Conservation (phyloP, 352 stramenopile genomes). For the Phytophthora ramorum region DNA sequence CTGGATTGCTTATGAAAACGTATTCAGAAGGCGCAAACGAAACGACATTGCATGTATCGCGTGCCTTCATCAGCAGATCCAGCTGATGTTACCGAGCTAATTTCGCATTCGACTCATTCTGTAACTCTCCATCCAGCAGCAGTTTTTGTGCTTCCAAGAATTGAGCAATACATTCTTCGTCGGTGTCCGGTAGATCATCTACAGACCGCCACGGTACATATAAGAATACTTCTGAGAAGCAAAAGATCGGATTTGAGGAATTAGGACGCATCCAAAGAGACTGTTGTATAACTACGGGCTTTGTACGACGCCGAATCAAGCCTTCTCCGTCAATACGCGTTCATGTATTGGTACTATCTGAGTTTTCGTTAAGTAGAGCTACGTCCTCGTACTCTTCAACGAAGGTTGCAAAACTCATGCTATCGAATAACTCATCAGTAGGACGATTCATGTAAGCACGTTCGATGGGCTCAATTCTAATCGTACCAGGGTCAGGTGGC, state of each 20-base stretch:
- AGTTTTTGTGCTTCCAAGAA: conserved; percentile 2
- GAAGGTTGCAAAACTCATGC: conserved; percentile 14
- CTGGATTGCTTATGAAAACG: conserved; percentile 13
- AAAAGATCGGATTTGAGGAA: conserved; percentile 2
- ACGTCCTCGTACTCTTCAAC: conserved; percentile 1
- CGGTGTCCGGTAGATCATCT: background rate
- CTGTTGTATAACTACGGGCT: background rate
- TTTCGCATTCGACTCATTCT: conserved; percentile 13
- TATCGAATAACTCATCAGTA: background rate
- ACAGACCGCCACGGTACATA: conserved; percentile 1
- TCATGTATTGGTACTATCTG: background rate
- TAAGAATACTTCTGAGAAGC: conserved; percentile 3
- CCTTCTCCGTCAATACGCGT: conserved; percentile 7
- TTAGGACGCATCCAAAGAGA: conserved; percentile 2
- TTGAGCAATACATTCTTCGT: conserved; percentile 8
- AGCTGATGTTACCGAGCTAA: conserved; percentile 6
- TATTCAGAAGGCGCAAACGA: conserved; percentile 3
- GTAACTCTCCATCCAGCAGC: conserved; percentile 1
- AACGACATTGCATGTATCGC: background rate
- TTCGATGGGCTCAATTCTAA: conserved; percentile 13
- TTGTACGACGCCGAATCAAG: background rate
- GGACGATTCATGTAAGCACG: background rate
- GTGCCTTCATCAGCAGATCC: conserved; percentile 9
- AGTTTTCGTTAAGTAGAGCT: background rate
- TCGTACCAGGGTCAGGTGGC: conserved; percentile 14